Percentiles rank a stretch among this genome's conserved stretches.
Evolutionary conservation across 139 green algal species (phyloP).

Genomic region (Zygnema cylindricum): DNA sequence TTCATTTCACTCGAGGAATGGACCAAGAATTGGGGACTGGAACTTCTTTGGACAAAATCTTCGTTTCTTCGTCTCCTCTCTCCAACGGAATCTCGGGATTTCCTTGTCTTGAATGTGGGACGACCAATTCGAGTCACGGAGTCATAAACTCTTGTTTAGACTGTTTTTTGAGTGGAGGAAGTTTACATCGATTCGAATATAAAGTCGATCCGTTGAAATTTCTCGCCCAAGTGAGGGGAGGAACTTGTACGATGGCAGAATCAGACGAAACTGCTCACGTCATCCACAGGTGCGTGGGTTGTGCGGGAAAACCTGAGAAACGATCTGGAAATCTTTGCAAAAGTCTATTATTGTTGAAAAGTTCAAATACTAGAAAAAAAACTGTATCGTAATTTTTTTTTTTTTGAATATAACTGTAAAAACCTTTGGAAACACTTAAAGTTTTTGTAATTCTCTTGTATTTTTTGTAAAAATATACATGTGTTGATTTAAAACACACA

Average conservation of each 20-base stretch:
- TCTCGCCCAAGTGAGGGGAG: conserved; percentile 26
- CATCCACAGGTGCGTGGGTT: conserved; percentile 16
- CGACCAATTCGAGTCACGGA: conserved; percentile 10
- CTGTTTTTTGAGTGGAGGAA: conserved; percentile 43
- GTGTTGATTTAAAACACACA: too few relatives aligned
- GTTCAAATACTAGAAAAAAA: too few relatives aligned
- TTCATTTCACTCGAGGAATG: conserved; percentile 42
- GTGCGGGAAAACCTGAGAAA: not conserved
- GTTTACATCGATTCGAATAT: conserved; percentile 43
- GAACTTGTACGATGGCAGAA: conserved; percentile 51
- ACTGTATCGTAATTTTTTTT: too few relatives aligned
- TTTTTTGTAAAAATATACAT: too few relatives aligned
- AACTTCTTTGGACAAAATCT: conserved; percentile 21
- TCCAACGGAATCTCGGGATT: not conserved
- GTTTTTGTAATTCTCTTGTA: too few relatives aligned
- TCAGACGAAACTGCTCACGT: conserved; percentile 29
- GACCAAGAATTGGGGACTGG: conserved; percentile 40
- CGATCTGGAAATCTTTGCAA: not conserved
- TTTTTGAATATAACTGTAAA: too few relatives aligned
- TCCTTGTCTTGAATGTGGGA: conserved; percentile 22
- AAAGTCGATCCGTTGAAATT: conserved; percentile 24
- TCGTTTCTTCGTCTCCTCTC: not conserved
- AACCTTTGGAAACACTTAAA: too few relatives aligned
- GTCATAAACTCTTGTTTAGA: conserved; percentile 39
- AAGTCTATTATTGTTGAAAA: too few relatives aligned